Conservation (phyloP, 2,329 filamentous ascomycete genomes). For the Stemphylium vesicarium region DNA sequence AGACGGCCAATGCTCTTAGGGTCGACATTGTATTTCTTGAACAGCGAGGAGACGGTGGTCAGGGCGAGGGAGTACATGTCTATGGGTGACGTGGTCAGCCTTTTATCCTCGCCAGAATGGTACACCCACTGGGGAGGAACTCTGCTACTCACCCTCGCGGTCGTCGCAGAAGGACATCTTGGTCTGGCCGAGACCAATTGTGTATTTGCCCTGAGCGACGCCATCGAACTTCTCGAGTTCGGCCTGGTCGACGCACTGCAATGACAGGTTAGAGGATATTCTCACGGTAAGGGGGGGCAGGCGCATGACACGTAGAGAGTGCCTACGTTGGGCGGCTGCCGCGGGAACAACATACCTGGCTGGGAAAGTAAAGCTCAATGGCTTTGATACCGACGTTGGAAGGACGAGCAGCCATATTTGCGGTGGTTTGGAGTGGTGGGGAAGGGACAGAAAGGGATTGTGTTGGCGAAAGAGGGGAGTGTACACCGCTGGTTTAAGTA, state of each 20-base stretch:
- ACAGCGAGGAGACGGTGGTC: conserved; percentile 58
- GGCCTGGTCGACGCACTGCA: conserved; percentile 60
- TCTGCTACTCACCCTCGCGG: conserved; percentile 54
- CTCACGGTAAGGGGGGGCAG: conserved; percentile 8
- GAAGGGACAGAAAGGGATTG: conserved; percentile 23
- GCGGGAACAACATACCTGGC: conserved; percentile 52
- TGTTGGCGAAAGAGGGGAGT: conserved; percentile 26
- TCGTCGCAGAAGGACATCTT: conserved; percentile 64
- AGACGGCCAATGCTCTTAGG: conserved; percentile 59
- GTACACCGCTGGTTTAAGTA: conserved; percentile 49
- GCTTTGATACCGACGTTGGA: conserved; percentile 61
- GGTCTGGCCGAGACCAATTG: conserved; percentile 61
- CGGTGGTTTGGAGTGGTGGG: conserved; percentile 19
- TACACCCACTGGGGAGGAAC: not conserved
- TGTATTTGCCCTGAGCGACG: conserved; percentile 60
- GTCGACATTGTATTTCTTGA: conserved; percentile 61
- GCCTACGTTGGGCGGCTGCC: not conserved
- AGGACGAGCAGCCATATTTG: conserved; percentile 54
- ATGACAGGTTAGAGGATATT: conserved; percentile 17
- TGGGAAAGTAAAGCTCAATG: conserved; percentile 62
- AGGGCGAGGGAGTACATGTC: conserved; percentile 62
- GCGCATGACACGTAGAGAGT: conserved; percentile 1
- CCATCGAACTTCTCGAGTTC: conserved; percentile 63
- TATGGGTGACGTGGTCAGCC: conserved; percentile 33
- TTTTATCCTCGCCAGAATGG: not conserved